phyloP scores from a whole-genome alignment of 2,329 filamentous ascomycete genomes.

The Diplodia sapinea region DNA sequence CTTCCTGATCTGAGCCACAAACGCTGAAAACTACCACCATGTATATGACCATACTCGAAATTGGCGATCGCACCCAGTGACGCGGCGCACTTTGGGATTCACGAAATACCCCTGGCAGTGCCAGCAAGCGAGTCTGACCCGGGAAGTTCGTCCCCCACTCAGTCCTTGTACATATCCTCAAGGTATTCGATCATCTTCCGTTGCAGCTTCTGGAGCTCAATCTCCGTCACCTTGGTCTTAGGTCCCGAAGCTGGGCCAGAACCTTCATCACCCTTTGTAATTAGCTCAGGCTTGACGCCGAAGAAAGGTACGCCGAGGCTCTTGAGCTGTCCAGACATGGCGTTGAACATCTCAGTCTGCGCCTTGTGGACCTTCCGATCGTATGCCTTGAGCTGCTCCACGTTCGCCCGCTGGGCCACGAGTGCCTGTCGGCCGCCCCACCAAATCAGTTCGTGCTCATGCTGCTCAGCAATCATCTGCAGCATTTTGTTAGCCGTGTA shows the following conservation, averaged over 20 bases:
- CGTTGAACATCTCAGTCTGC: conserved; percentile 63
- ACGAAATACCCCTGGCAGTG: background rate
- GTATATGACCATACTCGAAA: background rate
- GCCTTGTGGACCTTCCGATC: conserved; percentile 68
- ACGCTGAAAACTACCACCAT: background rate
- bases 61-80: background rate
- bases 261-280: conserved; percentile 42
- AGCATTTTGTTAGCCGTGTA: background rate
- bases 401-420: background rate
- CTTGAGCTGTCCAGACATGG: conserved; percentile 62
- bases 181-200: conserved; percentile 47
- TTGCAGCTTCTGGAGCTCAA: conserved; percentile 42
- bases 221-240: conserved; percentile 39
- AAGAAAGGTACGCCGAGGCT: conserved; percentile 67
- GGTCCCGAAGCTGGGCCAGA: background rate
- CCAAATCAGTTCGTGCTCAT: conserved; percentile 67
- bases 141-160: background rate
- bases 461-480: conserved; percentile 67
- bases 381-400: conserved; percentile 62
- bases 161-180: conserved; percentile 49
- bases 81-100: background rate
- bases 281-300: conserved; percentile 54
- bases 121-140: background rate
- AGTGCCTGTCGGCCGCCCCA: conserved; percentile 32
- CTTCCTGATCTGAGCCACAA: background rate